Evolutionary conservation across 140 eudicot species (phyloP).

Genomic region (Oenanthe javanica): DNA sequence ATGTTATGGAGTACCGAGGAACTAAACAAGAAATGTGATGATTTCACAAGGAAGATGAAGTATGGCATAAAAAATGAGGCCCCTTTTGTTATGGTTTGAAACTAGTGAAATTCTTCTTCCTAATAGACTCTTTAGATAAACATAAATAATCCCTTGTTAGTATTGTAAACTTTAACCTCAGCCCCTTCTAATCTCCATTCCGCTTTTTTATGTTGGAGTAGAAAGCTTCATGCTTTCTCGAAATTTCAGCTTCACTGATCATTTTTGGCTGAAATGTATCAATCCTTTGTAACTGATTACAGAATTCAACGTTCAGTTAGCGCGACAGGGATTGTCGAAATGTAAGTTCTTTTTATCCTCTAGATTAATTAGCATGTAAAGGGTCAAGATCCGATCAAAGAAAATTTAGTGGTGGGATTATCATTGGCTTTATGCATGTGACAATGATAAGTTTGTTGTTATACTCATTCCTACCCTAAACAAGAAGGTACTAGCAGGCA

Average conservation of each 20-base stretch:
- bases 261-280: neutral
- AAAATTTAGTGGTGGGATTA: neutral
- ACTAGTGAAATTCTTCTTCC: neutral
- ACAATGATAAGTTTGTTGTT: neutral
- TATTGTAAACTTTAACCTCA: neutral
- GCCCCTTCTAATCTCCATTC: neutral
- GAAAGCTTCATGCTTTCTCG: neutral
- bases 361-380: no score
- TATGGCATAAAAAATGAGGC: constrained; percentile 28
- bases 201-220: neutral
- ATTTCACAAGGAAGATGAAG: constrained; percentile 40
- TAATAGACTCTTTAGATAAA: neutral
- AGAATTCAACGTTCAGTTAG: neutral
- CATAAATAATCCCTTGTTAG: neutral
- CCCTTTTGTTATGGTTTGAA: neutral
- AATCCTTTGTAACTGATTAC: neutral
- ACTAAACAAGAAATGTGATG: constrained; percentile 43
- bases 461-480: neutral
- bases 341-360: no score
- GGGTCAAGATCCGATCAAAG: neutral
- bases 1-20: constrained; percentile 31
- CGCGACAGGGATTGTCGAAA: neutral
- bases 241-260: neutral
- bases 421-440: neutral
- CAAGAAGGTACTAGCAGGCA: neutral